Conservation (phyloP, 768 basidiomycete species). For the Pleurotus giganteus region DNA sequence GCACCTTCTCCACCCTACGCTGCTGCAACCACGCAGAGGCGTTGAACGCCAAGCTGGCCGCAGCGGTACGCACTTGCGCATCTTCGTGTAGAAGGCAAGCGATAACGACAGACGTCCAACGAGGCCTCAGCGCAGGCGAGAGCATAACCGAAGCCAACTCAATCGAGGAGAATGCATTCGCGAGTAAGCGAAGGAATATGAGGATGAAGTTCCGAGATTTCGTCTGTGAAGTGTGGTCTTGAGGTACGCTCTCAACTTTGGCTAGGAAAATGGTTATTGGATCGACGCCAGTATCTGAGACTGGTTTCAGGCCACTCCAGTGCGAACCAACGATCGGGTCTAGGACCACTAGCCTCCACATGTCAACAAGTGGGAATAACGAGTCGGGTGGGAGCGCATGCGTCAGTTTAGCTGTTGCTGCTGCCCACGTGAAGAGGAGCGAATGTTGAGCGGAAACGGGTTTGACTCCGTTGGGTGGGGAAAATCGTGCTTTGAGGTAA, state of each 20-base stretch:
- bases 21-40: conserved; percentile 65
- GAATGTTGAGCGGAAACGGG: conserved; percentile 14
- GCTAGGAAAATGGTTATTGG: conserved; percentile 46
- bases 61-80: conserved; percentile 66
- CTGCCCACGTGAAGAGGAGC: conserved; percentile 26
- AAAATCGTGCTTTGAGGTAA: conserved; percentile 63
- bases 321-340: conserved; percentile 50
- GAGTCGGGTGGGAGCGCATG: conserved; percentile 46
- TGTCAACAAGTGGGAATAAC: conserved; percentile 80
- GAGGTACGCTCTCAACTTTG: conserved; percentile 23
- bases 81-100: conserved; percentile 69
- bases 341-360: conserved; percentile 78
- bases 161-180: conserved; percentile 62
- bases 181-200: conserved; percentile 63
- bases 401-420: conserved; percentile 40
- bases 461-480: conserved; percentile 21
- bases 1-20: conserved; percentile 44
- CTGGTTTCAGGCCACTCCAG: conserved; percentile 41
- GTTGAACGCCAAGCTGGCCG: conserved; percentile 82
- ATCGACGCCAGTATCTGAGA: conserved; percentile 23
- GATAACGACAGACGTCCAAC: conserved; percentile 57
- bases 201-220: conserved; percentile 57
- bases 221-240: conserved; percentile 1
- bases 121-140: conserved; percentile 21
- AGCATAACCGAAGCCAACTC: conserved; percentile 41